Base-by-base conservation (phyloP, 148 eudicot genomes). In the Rhododendron molle region DNA sequence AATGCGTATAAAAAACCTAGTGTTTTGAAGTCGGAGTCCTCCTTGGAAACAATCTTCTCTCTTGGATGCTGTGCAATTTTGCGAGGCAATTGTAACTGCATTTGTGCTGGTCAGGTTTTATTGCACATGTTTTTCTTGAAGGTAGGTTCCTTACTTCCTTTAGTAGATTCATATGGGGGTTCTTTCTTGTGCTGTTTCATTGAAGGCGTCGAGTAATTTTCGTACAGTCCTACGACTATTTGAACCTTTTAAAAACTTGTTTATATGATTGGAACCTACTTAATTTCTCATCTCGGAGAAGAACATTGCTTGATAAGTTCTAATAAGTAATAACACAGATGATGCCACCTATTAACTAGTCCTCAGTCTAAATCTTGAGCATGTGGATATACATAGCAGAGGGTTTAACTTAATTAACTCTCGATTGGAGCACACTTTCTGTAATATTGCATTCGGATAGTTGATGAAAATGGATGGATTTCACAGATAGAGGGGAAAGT, bases 21-120 rank as follows among this genome's bases (percentile, higher is more conserved):
- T 16, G 44, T 36, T 73, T 73, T 34, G 23, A 36, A 16, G 23
- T 34, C 4, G 44, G 78, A 36, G 44, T 73, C 78, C 44, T 30
- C 43, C 43, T 26, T 73, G 78, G 44, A 73, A 34, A 73, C 78
- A 34, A 73, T 73, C 78, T 73, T 34, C 77, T 73, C 77, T 73
- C 77, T 73, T 14, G 8, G 40, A 73, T 73, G 76, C 34, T 60
- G 30, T 65, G 14, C 72, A 65, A n/a, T 65, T 65, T 65, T 9
- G 32, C 10, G 13, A n/a, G 72, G 30, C 13, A 65, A n/a, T n/a
- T 65, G 72, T 65, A n/a, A 10, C 72, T 65, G 72, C 62, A 56
- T 56, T 32, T 73, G 43, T 34, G 74, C 74, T 26, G 77, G 77
- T 73, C 7, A 1, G 77, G 43, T 32, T 73, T 16, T 73, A 0